These are phyloP conservation scores for Ustilago tritici DNA, from an alignment of 1,284 basidiomycete species.

Conservation along the genomic window DNA sequence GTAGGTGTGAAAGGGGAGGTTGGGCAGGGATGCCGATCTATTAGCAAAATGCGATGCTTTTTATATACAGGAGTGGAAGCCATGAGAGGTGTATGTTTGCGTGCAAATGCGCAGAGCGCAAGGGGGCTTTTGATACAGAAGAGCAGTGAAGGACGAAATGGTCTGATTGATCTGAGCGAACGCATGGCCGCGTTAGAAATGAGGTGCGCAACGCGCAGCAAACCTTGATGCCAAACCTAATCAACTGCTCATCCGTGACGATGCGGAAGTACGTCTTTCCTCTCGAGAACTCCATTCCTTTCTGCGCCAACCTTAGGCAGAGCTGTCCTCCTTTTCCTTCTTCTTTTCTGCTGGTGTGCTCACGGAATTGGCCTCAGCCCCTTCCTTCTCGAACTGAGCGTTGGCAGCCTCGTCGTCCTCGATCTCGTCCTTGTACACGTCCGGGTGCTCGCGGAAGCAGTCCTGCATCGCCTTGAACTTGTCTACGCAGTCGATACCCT, in stretches of 20 bases:
- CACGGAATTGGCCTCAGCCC: slow-evolving; percentile 23
- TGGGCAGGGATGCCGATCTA: slow-evolving; percentile 3
- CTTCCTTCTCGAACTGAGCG: slow-evolving; percentile 45
- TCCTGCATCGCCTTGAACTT: slow-evolving; percentile 98
- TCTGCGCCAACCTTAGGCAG: slow-evolving; percentile 18
- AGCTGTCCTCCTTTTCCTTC: slow-evolving; percentile 14
- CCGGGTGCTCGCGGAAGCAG: slow-evolving; percentile 95
- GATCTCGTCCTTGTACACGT: slow-evolving; percentile 85
- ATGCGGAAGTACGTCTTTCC: slow-evolving; percentile 13
- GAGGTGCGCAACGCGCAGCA: slow-evolving; percentile 14
- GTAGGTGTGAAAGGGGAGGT: background rate
- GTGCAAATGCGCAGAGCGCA: background rate
- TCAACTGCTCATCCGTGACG: slow-evolving; percentile 27
- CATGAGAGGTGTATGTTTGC: slow-evolving; percentile 19
- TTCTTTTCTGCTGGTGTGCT: slow-evolving; percentile 3
- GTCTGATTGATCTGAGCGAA: background rate
- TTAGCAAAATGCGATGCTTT: background rate
- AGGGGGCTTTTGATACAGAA: background rate
- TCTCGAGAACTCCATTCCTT: slow-evolving; percentile 1
- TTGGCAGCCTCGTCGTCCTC: slow-evolving; percentile 61
- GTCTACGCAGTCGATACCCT: slow-evolving; percentile 97
- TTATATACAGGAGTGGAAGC: slow-evolving; percentile 2
- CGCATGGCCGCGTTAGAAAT: background rate
- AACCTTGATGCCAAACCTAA: slow-evolving; percentile 1
- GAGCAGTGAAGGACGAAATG: background rate